These are phyloP conservation scores for Monosporascus sp. DNA, from an alignment of 2,329 filamentous ascomycete genomes.

Conservation along the genomic window DNA sequence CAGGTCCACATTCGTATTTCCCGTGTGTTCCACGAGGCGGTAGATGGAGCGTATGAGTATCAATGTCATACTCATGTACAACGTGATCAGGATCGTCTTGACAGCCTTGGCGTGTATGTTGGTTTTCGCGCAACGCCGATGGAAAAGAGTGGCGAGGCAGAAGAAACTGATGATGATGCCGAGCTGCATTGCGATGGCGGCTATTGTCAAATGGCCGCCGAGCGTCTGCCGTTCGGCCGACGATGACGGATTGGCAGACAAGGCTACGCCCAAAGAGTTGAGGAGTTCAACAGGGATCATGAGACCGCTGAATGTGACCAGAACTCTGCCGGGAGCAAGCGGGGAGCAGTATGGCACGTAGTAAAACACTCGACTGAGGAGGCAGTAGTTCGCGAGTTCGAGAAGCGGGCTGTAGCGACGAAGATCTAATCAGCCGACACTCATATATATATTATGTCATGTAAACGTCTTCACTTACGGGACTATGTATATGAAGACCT, in stretches of 20 bases:
- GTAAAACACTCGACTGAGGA: too few species aligned
- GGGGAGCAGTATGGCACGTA: too few species aligned
- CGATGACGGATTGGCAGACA: conserved; percentile 17
- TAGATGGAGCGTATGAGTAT: conserved; percentile 45
- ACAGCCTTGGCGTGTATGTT: conserved; percentile 12
- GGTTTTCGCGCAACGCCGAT: conserved; percentile 13
- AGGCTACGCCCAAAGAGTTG: conserved; percentile 26
- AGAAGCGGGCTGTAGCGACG: too few species aligned
- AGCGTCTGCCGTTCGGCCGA: neutral
- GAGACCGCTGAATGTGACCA: conserved; percentile 40
- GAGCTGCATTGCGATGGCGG: conserved; percentile 31
- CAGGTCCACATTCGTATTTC: conserved; percentile 27
- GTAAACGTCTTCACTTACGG: too few species aligned
- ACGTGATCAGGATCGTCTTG: conserved; percentile 24
- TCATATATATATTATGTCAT: too few species aligned
- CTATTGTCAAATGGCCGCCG: conserved; percentile 9
- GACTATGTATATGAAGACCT: too few species aligned
- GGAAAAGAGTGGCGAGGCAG: conserved; percentile 29
- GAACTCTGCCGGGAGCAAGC: too few species aligned
- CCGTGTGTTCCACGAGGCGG: conserved; percentile 40
- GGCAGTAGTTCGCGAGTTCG: too few species aligned
- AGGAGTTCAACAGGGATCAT: conserved; percentile 31
- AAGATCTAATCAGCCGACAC: too few species aligned
- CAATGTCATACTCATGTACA: conserved; percentile 38
- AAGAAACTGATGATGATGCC: conserved; percentile 32